These are phyloP conservation scores for Cyclotella atomus DNA, from an alignment of 108 stramenopile genomes.

Conservation along the genomic window DNA sequence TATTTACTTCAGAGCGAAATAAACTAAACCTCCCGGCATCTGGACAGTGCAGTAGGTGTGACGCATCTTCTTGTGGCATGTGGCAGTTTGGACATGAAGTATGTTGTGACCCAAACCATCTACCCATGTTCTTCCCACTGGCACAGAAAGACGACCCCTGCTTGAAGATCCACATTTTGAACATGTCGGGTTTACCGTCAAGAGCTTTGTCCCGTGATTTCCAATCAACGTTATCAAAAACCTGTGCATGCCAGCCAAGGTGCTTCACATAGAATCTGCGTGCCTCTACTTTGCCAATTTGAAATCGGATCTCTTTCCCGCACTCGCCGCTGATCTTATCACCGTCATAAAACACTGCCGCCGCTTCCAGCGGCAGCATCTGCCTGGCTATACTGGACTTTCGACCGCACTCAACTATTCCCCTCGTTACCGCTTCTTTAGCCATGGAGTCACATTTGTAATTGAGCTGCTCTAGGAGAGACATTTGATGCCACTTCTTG, in stretches of 20 bases:
- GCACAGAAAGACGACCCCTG: conserved; percentile 2
- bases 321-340: not conserved
- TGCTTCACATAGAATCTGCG: not conserved
- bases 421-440: not conserved
- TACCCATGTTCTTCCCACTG: not conserved
- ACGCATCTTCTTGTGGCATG: not conserved
- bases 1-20: too few relatives aligned
- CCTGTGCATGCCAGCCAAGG: not conserved
- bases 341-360: too few relatives aligned
- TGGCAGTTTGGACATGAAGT: not conserved
- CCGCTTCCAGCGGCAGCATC: too few relatives aligned
- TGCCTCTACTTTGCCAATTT: not conserved
- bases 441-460: not conserved
- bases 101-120: not conserved
- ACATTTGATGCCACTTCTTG: not conserved
- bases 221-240: not conserved
- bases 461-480: not conserved
- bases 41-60: too few relatives aligned
- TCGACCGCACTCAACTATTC: too few relatives aligned
- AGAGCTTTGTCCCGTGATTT: not conserved
- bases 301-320: not conserved
- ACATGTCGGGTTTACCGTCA: not conserved
- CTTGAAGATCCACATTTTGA: not conserved
- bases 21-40: too few relatives aligned
- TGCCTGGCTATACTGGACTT: too few relatives aligned